Evolutionary conservation across 495 filamentous ascomycete species (phyloP), one percentile per base, ranked within the genome.

Genomic region (Penicillium silybi): DNA sequence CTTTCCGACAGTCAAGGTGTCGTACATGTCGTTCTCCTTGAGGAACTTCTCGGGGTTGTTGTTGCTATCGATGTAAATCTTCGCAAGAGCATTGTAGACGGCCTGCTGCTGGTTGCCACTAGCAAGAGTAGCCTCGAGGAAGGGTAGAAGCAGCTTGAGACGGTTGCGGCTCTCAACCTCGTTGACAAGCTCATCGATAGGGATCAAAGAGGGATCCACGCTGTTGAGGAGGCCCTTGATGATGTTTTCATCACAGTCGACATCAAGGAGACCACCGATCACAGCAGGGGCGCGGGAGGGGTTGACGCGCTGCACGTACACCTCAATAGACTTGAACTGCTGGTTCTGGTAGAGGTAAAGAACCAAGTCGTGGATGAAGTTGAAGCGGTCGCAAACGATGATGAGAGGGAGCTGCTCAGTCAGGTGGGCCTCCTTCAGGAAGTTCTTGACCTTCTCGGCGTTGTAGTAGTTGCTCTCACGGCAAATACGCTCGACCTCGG

Each of bases 1-100:
- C 71, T 97, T 96, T 60, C 95, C 95, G 54, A 99, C 90, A 18
- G 77, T 83, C 37, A 97, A 73, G 3, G 95, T 85, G 69, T 99
- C 95, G 62, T 99, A 99, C 68, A 93, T 83, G 58, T 97, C 89
- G 67, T 97, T 99, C 73, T 97, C 93, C 77, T 90, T 95, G 41
- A 99, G 77, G 79, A 99, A 99, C 65, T 89, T 92, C 80, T 99
- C 95, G 0, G 95, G 95, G 66, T 96, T 90, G 73, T 96, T 97
- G 79, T 99, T 99, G 68, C 87, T 92, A 70, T 97, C 95, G 57
- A 99, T 99, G 75, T 99, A 99, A 55, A 99, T 97, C 86, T 99
- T 99, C 7, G 95, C 95, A 32, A 99, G 81, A 13, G 95, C 95
- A 58, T 99, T 97, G 79, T 91, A 99, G 41, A 99, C 90, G 23